These are phyloP conservation scores for Trichoderma lentiforme DNA, from an alignment of 2,329 filamentous ascomycete species.

Conservation along the genomic window DNA sequence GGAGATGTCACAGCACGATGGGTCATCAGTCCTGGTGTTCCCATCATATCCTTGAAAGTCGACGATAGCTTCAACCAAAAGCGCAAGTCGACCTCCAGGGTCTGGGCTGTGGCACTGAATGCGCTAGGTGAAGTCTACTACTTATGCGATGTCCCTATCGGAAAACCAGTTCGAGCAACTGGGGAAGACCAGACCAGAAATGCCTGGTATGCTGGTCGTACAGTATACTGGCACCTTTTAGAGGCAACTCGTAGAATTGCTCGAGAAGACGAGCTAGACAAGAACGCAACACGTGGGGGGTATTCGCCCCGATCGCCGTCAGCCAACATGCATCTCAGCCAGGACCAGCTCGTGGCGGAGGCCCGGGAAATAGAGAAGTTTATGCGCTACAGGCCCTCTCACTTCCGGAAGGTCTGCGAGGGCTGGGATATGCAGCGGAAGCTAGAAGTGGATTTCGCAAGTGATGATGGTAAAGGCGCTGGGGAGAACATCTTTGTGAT, in stretches of 20 bases:
- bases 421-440: constrained; percentile 90
- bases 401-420: constrained; percentile 74
- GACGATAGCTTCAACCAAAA: constrained; percentile 77
- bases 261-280: constrained; percentile 68
- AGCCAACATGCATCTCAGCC: constrained; percentile 66
- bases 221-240: constrained; percentile 75
- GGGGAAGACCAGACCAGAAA: constrained; percentile 58
- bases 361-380: constrained; percentile 79
- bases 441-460: constrained; percentile 85
- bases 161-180: constrained; percentile 47
- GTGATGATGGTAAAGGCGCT: constrained; percentile 69
- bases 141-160: constrained; percentile 66
- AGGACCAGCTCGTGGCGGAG: constrained; percentile 69
- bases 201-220: constrained; percentile 78
- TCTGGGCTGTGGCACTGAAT: constrained; percentile 93
- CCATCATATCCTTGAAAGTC: constrained; percentile 77
- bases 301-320: constrained; percentile 80
- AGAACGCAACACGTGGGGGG: constrained; percentile 63
- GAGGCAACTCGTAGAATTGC: constrained; percentile 73
- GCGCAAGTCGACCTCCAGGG: constrained; percentile 65
- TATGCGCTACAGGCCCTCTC: constrained; percentile 65
- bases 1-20: constrained; percentile 85
- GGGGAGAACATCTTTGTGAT: constrained; percentile 77
- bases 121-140: constrained; percentile 91
- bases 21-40: constrained; percentile 88